Base-by-base conservation (phyloP, 1,284 basidiomycete species). In the Heliocybe sulcata region DNA sequence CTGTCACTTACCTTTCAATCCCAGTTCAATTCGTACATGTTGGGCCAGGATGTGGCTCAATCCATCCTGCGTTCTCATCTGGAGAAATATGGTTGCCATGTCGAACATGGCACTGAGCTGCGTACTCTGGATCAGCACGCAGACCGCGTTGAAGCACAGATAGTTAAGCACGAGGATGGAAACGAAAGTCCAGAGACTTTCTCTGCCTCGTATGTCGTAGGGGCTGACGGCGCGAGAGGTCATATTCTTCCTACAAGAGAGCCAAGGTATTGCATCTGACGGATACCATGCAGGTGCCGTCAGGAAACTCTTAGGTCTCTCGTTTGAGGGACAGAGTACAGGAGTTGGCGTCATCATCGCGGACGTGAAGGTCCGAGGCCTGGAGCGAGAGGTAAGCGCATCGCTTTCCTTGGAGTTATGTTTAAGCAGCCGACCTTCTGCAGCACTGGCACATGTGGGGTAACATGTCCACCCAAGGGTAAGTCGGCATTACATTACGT, bases 51-150 rank as follows among this genome's bases (percentile, higher is more conserved):
- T 25, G 42, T 57, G 10, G 53, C 64, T 0, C 68, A 72, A 51
- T 59, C 45, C 2, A 63, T 72, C 27, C 58, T 74, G 3, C 65
- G 69, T 2, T 33, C 56, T 2, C 66, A 69, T 42, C 61, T 73
- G 1, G 55, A 56, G 23, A 61, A 59, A 23, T 54, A 58, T 23
- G 62, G 59, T 11, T 57, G 67, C 14, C 48, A 60, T 1, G 64
- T 72, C 10, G 72, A 73, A 55, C 55, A 66, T 1, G 61, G 61
- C 1, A 64, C 63, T 1, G 68, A 69, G 54, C 62, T 72, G 1
- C 35, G 59, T 8, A 38, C 57, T 1, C 49, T 71, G 11, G 57
- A 61, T 49, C 69, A 72, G 51, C 49, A 61, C 23, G 51, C 35
- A 0, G 59, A 68, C 19, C 54, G 53, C 3, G 68, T 72, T 25